These are phyloP conservation scores for Capronia coronata DNA, from an alignment of 2,329 filamentous ascomycete species.

Conservation along the genomic window DNA sequence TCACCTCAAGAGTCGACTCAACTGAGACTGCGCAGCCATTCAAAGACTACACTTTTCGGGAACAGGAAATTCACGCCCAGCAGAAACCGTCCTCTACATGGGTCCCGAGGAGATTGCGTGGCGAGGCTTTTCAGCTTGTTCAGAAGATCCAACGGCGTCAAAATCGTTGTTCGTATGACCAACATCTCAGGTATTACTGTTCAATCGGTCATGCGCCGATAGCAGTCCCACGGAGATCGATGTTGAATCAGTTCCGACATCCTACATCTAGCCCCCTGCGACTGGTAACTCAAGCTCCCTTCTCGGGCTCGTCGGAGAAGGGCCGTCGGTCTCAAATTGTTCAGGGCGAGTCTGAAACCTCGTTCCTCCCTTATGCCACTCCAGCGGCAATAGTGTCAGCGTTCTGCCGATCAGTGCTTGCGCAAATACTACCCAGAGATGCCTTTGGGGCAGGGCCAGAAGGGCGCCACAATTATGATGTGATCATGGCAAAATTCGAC, in stretches of 20 bases:
- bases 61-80: constrained; percentile 61
- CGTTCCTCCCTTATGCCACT: constrained; percentile 46
- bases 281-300: constrained; percentile 10
- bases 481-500: constrained; percentile 64
- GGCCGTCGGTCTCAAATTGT: background rate
- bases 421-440: constrained; percentile 63
- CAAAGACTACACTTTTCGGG: constrained; percentile 78
- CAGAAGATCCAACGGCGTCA: constrained; percentile 65
- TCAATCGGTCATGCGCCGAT: constrained; percentile 37
- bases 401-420: constrained; percentile 73
- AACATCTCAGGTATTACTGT: constrained; percentile 75
- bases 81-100: constrained; percentile 7
- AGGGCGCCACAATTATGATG: constrained; percentile 53
- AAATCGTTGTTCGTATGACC: constrained; percentile 67
- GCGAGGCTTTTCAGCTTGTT: constrained; percentile 54
- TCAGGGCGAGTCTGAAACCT: constrained; percentile 14
- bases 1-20: constrained; percentile 61
- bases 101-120: constrained; percentile 53
- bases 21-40: constrained; percentile 63
- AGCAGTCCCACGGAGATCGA: constrained; percentile 23
- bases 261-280: constrained; percentile 1
- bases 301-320: background rate
- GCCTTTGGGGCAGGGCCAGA: constrained; percentile 63
- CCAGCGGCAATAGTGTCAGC: constrained; percentile 66
- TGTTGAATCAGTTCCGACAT: constrained; percentile 19